Percentiles rank a stretch among this genome's conserved stretches.
These are phyloP conservation scores for Xylaria multiplex DNA, from an alignment of 2,329 filamentous ascomycete genomes.

Conservation along the genomic window DNA sequence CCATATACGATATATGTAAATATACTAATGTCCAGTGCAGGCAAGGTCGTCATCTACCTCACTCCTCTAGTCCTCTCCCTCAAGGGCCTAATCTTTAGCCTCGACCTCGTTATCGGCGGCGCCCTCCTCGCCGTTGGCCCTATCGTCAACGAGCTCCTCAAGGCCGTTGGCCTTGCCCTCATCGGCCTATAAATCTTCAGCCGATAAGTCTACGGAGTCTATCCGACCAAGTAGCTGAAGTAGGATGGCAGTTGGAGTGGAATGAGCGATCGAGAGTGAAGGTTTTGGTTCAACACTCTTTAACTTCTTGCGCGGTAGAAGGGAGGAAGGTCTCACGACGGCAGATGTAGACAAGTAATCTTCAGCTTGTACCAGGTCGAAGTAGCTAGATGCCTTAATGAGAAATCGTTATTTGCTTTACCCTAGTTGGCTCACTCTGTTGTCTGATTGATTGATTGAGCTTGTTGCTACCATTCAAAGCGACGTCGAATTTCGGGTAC, in stretches of 20 bases:
- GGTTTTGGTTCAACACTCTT: conserved; percentile 4
- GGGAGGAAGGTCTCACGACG: background rate
- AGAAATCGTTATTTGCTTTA: background rate
- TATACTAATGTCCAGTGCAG: conserved; percentile 32
- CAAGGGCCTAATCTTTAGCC: conserved; percentile 40
- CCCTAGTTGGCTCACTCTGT: background rate
- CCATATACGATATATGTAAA: background rate
- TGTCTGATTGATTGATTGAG: background rate
- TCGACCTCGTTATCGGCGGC: conserved; percentile 42
- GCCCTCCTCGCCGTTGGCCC: conserved; percentile 40
- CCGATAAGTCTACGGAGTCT: conserved; percentile 16
- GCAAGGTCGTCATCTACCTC: conserved; percentile 41
- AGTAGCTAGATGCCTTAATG: conserved; percentile 16
- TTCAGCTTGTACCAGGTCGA: conserved; percentile 17
- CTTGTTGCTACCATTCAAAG: background rate
- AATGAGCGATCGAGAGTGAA: background rate
- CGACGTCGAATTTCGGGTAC: conserved; percentile 19
- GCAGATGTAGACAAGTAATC: conserved; percentile 17
- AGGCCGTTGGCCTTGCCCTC: conserved; percentile 43
- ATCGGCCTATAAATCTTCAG: conserved; percentile 23
- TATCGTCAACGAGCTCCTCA: conserved; percentile 43
- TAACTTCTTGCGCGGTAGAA: conserved; percentile 3
- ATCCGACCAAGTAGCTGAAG: background rate
- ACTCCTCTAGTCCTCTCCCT: conserved; percentile 40
- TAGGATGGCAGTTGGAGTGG: background rate